phyloP scores from a whole-genome alignment of 2,329 filamentous ascomycete genomes.

The Cylindrodendrum hubeiense region DNA sequence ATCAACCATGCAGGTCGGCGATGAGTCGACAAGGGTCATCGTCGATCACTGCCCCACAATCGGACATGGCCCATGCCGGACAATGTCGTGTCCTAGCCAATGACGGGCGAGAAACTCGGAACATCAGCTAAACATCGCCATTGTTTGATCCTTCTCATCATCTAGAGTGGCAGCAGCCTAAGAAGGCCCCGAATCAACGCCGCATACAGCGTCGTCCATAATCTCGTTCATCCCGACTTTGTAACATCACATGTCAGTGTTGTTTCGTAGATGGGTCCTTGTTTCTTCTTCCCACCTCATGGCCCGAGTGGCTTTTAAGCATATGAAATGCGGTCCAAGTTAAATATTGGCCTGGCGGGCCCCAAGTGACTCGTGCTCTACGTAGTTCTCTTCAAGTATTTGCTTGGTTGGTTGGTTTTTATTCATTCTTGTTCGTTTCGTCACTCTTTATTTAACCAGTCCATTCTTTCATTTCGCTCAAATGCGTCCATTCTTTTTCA shows the following conservation, averaged over 20 bases:
- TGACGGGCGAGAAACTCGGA: not conserved
- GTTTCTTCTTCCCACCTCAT: not conserved
- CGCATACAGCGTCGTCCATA: conserved; percentile 12
- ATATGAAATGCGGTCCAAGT: not conserved
- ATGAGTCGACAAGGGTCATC: conserved; percentile 4
- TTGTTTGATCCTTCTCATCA: conserved; percentile 36
- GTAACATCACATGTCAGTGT: conserved; percentile 20
- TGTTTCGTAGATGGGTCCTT: conserved; percentile 7
- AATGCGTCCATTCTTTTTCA: conserved; percentile 41
- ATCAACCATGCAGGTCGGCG: not conserved
- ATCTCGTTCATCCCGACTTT: conserved; percentile 22
- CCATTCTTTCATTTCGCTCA: conserved; percentile 20
- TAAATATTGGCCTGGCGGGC: conserved; percentile 28
- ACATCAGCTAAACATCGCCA: conserved; percentile 19
- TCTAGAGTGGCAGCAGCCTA: conserved; percentile 32
- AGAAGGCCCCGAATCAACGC: not conserved
- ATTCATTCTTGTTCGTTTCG: not conserved
- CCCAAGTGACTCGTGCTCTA: not conserved
- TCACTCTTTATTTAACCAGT: conserved; percentile 22
- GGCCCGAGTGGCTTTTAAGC: too few species aligned
- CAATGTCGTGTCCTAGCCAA: not conserved
- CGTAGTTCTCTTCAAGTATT: not conserved
- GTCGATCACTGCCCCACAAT: conserved; percentile 16
- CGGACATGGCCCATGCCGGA: conserved; percentile 4
- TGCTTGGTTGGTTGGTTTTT: not conserved